These are phyloP conservation scores for Lachancea sp. DNA, from an alignment of 805 yeast genomes.

Conservation along the genomic window DNA sequence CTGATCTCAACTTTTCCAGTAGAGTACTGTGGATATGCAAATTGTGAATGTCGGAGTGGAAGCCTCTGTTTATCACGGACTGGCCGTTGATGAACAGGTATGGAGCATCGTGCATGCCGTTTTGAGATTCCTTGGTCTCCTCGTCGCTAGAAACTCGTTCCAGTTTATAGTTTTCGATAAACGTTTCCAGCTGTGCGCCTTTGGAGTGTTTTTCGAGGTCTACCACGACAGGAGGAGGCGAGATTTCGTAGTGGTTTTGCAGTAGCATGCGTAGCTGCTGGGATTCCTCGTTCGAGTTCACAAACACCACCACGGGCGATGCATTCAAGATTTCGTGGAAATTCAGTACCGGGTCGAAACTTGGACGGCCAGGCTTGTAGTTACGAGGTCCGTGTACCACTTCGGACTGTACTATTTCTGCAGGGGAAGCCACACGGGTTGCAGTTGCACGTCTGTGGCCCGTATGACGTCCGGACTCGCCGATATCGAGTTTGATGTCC, in stretches of 20 bases:
- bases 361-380: conserved; percentile 2
- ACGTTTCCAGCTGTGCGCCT: conserved; percentile 65
- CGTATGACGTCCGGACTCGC: conserved; percentile 1
- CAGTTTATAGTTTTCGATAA: conserved; percentile 32
- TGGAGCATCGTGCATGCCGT: conserved; percentile 14
- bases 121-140: conserved; percentile 3
- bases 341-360: conserved; percentile 14
- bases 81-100: conserved; percentile 24
- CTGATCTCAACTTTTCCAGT: conserved; percentile 15
- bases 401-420: conserved; percentile 2
- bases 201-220: conserved; percentile 72
- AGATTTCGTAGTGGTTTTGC: conserved; percentile 53
- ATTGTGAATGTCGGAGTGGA: conserved; percentile 14
- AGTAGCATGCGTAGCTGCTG: conserved; percentile 58
- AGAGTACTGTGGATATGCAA: conserved; percentile 16
- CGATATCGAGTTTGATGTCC: conserved; percentile 8
- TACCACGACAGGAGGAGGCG: conserved; percentile 66
- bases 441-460: background rate
- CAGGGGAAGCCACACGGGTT: conserved; percentile 2
- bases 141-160: background rate
- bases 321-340: conserved; percentile 48
- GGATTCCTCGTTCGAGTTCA: conserved; percentile 59
- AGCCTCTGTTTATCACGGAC: conserved; percentile 16
- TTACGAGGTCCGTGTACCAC: conserved; percentile 8
- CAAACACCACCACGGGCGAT: conserved; percentile 58